Conservation (phyloP, 2,329 filamentous ascomycete genomes). For the Calonectria pauciramosa region DNA sequence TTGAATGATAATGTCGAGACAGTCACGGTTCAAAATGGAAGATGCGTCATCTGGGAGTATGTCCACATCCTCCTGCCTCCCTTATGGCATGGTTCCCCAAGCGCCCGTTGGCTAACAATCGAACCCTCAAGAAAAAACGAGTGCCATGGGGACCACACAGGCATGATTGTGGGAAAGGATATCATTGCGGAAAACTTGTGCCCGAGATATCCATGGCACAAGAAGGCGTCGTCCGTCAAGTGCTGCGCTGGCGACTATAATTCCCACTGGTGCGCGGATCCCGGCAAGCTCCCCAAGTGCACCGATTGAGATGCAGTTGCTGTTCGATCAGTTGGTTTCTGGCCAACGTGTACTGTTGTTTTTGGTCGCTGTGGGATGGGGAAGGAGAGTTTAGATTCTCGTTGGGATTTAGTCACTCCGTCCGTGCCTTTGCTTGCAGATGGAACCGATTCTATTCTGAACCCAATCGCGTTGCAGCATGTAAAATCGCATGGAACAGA, state of each 20-base stretch:
- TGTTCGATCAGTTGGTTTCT: neutral
- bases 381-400: too few species aligned
- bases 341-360: neutral
- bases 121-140: conserved; percentile 13
- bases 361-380: neutral
- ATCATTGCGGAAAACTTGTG: conserved; percentile 23
- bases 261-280: conserved; percentile 28
- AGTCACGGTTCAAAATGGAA: conserved; percentile 15
- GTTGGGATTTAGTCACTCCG: too few species aligned
- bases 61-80: neutral
- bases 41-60: conserved; percentile 36
- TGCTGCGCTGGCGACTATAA: conserved; percentile 31
- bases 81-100: neutral
- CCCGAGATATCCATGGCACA: conserved; percentile 20
- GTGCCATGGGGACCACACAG: conserved; percentile 31
- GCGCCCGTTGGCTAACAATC: neutral
- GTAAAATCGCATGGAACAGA: too few species aligned
- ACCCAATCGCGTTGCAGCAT: neutral
- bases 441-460: neutral
- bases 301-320: conserved; percentile 6
- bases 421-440: neutral
- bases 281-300: conserved; percentile 16
- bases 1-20: conserved; percentile 31
- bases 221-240: conserved; percentile 25
- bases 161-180: conserved; percentile 24